A percentile compares a stretch with the other conserved stretches of the same genome.
These are phyloP conservation scores for Russula virescens DNA, from an alignment of 768 basidiomycete species.

Conservation along the genomic window DNA sequence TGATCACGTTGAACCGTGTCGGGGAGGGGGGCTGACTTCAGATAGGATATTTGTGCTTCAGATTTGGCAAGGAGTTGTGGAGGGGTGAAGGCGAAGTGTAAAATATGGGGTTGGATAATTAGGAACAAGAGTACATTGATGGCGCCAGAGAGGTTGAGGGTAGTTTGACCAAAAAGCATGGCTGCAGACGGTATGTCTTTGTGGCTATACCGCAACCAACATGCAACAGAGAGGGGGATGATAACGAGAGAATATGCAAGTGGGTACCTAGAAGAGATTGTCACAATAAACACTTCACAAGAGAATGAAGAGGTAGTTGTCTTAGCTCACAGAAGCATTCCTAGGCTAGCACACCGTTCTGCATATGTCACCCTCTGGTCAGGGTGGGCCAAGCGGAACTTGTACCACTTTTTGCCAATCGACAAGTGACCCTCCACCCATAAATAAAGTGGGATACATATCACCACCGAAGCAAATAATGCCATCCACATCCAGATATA, in stretches of 20 bases:
- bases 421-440: slow-evolving; percentile 34
- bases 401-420: slow-evolving; percentile 26
- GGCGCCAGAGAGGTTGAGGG: slow-evolving; percentile 37
- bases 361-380: not conserved
- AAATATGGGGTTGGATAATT: slow-evolving; percentile 33
- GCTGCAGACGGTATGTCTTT: slow-evolving; percentile 29
- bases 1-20: not conserved
- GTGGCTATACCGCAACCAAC: slow-evolving; percentile 34
- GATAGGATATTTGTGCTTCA: not conserved
- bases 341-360: slow-evolving; percentile 1
- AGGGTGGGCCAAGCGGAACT: slow-evolving; percentile 15
- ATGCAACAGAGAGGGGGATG: slow-evolving; percentile 37
- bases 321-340: slow-evolving; percentile 29
- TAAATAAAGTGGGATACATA: slow-evolving; percentile 36
- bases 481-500: slow-evolving; percentile 45
- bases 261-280: slow-evolving; percentile 33
- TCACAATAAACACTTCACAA: not conserved
- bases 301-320: not conserved
- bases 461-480: slow-evolving; percentile 31
- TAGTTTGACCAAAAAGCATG: slow-evolving; percentile 30
- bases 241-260: slow-evolving; percentile 35
- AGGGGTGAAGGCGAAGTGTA: slow-evolving; percentile 27
- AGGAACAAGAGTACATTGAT: slow-evolving; percentile 38
- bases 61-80: not conserved
- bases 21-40: not conserved